A percentile compares a stretch with the other conserved stretches of the same genome.
Evolutionary conservation across 306 rosid genomes (phyloP).

Genomic region (Bauhinia variegata): DNA sequence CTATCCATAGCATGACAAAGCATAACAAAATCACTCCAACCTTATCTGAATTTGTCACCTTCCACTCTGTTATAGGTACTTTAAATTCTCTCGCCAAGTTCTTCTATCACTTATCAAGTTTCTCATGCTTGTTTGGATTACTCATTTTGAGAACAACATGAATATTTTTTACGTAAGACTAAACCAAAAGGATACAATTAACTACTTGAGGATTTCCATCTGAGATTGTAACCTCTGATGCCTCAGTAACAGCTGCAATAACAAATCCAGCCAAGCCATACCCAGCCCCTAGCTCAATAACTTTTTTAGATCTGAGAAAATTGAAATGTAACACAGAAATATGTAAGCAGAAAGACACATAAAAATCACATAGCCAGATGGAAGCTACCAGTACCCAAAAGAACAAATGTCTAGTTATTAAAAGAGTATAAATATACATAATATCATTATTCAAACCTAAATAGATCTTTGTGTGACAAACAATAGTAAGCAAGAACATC

Average conservation of each 20-base stretch:
- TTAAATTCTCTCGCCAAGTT: constrained; percentile 1
- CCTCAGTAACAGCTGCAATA: constrained; percentile 77
- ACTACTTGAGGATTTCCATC: constrained; percentile 97
- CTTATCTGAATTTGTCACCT: constrained; percentile 19
- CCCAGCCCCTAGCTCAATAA: constrained; percentile 93
- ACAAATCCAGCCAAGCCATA: constrained; percentile 93
- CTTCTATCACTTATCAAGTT: background rate
- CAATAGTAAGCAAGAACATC: constrained; percentile 90
- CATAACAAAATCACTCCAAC: constrained; percentile 11
- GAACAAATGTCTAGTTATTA: constrained; percentile 13
- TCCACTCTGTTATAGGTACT: background rate
- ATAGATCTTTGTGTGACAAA: constrained; percentile 59
- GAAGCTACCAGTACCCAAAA: constrained; percentile 24
- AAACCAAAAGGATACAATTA: constrained; percentile 75
- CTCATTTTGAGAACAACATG: constrained; percentile 2
- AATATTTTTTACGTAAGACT: constrained; percentile 14
- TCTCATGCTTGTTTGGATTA: background rate
- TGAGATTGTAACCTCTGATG: constrained; percentile 82
- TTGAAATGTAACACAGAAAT: constrained; percentile 22
- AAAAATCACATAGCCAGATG: constrained; percentile 25
- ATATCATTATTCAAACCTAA: constrained; percentile 56
- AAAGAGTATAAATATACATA: constrained; percentile 2
- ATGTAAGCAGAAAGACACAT: constrained; percentile 20
- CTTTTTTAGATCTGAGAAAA: constrained; percentile 71
- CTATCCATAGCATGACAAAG: constrained; percentile 2